phyloP scores from a whole-genome alignment of 495 filamentous ascomycete species.

The Xylaria bambusicola region DNA sequence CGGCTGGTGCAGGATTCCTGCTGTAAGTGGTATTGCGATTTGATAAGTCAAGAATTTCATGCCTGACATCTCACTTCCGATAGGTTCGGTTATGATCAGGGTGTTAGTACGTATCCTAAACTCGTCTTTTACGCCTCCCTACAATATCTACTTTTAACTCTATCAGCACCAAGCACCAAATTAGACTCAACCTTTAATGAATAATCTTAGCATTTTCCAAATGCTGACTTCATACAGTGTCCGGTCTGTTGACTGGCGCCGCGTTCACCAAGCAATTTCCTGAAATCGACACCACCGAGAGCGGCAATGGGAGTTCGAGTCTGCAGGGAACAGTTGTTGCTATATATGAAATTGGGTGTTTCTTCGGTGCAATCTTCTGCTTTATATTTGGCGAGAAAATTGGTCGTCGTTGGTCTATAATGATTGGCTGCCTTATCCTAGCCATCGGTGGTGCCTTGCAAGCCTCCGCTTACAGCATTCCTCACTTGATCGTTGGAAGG shows the following conservation, averaged over 20 bases:
- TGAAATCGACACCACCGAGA: conserved; percentile 6
- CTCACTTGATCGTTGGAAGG: conserved; percentile 50
- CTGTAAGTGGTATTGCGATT: conserved; percentile 7
- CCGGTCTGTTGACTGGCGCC: conserved; percentile 2
- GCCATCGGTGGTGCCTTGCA: conserved; percentile 48
- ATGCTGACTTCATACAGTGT: background rate
- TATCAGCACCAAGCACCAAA: background rate
- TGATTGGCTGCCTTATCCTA: conserved; percentile 43
- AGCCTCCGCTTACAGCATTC: conserved; percentile 41
- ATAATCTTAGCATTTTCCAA: too few species aligned
- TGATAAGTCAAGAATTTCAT: background rate
- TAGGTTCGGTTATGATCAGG: conserved; percentile 14
- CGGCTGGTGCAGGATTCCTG: conserved; percentile 12
- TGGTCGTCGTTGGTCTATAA: conserved; percentile 49
- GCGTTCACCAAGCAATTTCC: conserved; percentile 10
- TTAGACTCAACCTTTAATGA: background rate
- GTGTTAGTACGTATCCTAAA: conserved; percentile 6
- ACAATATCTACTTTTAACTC: background rate
- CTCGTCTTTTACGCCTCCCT: background rate
- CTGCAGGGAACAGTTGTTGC: conserved; percentile 14
- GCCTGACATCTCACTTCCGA: background rate
- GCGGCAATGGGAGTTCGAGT: background rate
- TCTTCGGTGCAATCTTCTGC: conserved; percentile 33
- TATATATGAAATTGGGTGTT: conserved; percentile 14
- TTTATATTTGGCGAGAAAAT: conserved; percentile 50